These are phyloP conservation scores for Singerocomus rubriflavus DNA, from an alignment of 1,284 basidiomycete species.

Conservation along the genomic window DNA sequence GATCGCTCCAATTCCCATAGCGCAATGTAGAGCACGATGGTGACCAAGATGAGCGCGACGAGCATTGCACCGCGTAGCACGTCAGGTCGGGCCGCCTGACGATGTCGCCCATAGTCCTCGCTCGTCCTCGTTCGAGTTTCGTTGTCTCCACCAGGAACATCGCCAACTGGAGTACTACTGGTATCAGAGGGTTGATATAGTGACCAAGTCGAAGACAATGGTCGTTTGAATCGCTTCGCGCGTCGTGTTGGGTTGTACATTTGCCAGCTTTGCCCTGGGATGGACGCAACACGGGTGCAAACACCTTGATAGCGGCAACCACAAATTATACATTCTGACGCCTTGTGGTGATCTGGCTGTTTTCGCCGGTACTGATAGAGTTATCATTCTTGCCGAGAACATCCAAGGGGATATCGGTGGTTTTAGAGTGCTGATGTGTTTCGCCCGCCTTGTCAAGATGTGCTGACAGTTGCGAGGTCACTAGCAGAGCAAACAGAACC, in stretches of 20 bases:
- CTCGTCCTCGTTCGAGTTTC: not conserved
- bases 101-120: slow-evolving; percentile 3
- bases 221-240: slow-evolving; percentile 12
- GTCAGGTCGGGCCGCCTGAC: slow-evolving; percentile 5
- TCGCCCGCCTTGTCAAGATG: no score
- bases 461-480: no score
- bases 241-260: slow-evolving; percentile 22
- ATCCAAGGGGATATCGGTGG: no score
- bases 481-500: no score
- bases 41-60: slow-evolving; percentile 20
- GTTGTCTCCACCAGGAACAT: not conserved
- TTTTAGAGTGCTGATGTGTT: no score
- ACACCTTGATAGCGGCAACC: no score
- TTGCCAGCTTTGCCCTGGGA: no score
- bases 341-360: no score
- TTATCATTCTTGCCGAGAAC: no score
- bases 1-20: slow-evolving; percentile 25
- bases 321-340: no score
- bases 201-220: not conserved
- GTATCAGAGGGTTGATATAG: not conserved
- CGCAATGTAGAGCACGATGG: slow-evolving; percentile 24
- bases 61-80: slow-evolving; percentile 17
- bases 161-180: not conserved
- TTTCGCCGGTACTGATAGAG: no score
- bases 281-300: no score